These are phyloP conservation scores for Phytophthora capsici DNA, from an alignment of 352 stramenopile species.

Conservation along the genomic window DNA sequence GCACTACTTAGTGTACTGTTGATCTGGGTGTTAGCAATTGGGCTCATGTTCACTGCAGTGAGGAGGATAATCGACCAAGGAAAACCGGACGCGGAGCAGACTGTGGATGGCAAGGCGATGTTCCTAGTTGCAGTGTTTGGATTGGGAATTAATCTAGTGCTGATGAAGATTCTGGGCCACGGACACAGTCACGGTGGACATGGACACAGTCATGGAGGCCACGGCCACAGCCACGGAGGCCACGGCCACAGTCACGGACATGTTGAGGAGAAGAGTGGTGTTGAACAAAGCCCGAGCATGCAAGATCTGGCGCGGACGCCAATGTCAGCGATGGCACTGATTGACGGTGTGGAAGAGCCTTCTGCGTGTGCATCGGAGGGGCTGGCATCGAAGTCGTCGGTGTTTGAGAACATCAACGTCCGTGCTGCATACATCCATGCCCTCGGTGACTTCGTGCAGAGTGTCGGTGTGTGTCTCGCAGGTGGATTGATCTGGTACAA, in stretches of 20 bases:
- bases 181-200: slow-evolving; percentile 51
- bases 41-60: slow-evolving; percentile 92
- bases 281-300: slow-evolving; percentile 54
- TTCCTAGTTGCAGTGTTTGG: slow-evolving; percentile 93
- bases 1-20: slow-evolving; percentile 94
- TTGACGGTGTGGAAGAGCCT: slow-evolving; percentile 49
- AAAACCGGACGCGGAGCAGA: slow-evolving; percentile 35
- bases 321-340: slow-evolving; percentile 81
- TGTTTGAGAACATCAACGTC: slow-evolving; percentile 95
- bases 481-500: slow-evolving; percentile 97
- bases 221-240: slow-evolving; percentile 55
- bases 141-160: slow-evolving; percentile 94
- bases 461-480: slow-evolving; percentile 95
- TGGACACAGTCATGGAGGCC: slow-evolving; percentile 49
- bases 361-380: slow-evolving; percentile 1
- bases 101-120: slow-evolving; percentile 93
- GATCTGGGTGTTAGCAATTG: slow-evolving; percentile 95
- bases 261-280: slow-evolving; percentile 27
- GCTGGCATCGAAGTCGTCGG: slow-evolving; percentile 29
- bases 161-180: slow-evolving; percentile 94
- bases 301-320: slow-evolving; percentile 63
- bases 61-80: slow-evolving; percentile 68
- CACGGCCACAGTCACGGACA: slow-evolving; percentile 36
- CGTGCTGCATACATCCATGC: slow-evolving; percentile 98
- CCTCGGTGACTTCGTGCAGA: slow-evolving; percentile 97